phyloP scores from a whole-genome alignment of 73 alveolate genomes.

The Tetrahymena malaccensis region DNA sequence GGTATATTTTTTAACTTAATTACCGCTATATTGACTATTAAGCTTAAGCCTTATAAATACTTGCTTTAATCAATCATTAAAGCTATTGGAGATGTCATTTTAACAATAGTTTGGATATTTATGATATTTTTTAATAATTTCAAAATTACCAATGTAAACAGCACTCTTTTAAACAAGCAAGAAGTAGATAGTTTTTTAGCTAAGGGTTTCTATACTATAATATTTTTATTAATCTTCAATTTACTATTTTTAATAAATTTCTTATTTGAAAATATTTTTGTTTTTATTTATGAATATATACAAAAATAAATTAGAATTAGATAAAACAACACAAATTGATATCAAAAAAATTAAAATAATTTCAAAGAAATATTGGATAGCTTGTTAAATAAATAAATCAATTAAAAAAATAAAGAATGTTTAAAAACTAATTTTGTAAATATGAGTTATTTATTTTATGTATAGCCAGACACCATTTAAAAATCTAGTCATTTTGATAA shows the following conservation, averaged over 20 bases:
- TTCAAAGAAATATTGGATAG: too few species aligned
- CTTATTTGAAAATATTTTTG: not conserved
- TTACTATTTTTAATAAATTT: not conserved
- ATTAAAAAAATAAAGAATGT: too few species aligned
- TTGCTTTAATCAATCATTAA: not conserved
- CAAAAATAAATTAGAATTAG: not conserved
- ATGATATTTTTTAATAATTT: not conserved
- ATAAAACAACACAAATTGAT: too few species aligned
- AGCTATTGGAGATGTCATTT: not conserved
- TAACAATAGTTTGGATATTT: not conserved
- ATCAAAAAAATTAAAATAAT: too few species aligned
- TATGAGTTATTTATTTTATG: too few species aligned
- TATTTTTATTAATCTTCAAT: not conserved
- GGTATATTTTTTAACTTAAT: not conserved
- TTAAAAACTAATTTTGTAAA: too few species aligned
- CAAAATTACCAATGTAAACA: not conserved
- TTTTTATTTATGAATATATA: not conserved
- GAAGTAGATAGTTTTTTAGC: not conserved
- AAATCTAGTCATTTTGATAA: too few species aligned
- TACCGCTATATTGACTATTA: not conserved
- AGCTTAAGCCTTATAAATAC: not conserved
- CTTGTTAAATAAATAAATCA: too few species aligned
- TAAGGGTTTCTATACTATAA: not conserved
- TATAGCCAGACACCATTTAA: too few species aligned
- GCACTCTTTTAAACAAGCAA: not conserved